These are phyloP conservation scores for Brassica juncea DNA, from an alignment of 345 rosid genomes.

Conservation along the genomic window DNA sequence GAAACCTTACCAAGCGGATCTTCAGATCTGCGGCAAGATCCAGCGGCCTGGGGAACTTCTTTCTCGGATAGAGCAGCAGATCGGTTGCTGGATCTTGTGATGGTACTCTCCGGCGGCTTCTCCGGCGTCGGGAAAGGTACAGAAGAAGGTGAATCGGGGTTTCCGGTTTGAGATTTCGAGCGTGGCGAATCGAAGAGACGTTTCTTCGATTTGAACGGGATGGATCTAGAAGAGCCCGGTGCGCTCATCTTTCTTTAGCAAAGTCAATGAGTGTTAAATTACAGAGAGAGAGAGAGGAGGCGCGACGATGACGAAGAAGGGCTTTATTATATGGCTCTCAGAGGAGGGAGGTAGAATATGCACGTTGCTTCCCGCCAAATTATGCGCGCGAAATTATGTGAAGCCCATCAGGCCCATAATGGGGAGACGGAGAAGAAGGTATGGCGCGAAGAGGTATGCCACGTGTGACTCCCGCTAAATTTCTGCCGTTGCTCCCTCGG, in stretches of 20 bases:
- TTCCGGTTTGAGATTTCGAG: constrained; percentile 11
- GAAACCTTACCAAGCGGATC: constrained; percentile 31
- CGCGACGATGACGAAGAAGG: not conserved
- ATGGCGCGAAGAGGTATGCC: not conserved
- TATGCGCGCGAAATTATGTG: not conserved
- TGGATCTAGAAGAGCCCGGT: constrained; percentile 38
- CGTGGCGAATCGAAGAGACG: constrained; percentile 25
- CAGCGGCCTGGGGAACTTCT: constrained; percentile 58
- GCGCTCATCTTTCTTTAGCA: constrained; percentile 36
- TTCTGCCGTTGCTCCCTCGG: too few species aligned
- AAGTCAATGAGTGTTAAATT: not conserved
- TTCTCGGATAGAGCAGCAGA: constrained; percentile 56
- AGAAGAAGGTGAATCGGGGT: constrained; percentile 22
- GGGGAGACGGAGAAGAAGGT: not conserved
- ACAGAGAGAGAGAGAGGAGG: not conserved
- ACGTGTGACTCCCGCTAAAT: not conserved
- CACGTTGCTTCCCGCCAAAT: constrained; percentile 18
- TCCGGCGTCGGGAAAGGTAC: constrained; percentile 60
- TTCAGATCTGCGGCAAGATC: constrained; percentile 42
- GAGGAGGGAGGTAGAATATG: not conserved
- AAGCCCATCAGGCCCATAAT: constrained; percentile 27
- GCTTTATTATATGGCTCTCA: not conserved
- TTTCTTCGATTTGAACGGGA: constrained; percentile 52
- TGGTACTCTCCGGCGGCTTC: constrained; percentile 40
- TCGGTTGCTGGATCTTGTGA: constrained; percentile 51